Conservation (phyloP, 2,329 filamentous ascomycete species). For the Podosphaera xanthii region DNA sequence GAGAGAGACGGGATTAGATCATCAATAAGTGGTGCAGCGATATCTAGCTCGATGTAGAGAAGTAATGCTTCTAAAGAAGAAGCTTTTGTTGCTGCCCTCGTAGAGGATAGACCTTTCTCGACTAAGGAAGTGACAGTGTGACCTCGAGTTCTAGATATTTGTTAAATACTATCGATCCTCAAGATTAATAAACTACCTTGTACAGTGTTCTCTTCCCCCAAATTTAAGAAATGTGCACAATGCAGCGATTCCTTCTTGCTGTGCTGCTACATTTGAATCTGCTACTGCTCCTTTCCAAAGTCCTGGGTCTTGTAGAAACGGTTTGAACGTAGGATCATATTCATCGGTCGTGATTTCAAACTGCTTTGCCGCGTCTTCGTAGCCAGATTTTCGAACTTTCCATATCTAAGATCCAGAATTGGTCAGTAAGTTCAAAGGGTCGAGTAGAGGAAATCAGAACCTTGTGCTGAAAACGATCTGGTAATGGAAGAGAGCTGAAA, state of each 20-base stretch:
- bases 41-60: conserved; percentile 76
- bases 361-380: conserved; percentile 74
- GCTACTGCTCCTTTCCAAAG: conserved; percentile 83
- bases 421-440: not conserved
- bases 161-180: conserved; percentile 2
- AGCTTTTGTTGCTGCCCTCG: conserved; percentile 69
- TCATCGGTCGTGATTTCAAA: conserved; percentile 75
- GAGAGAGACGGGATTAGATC: conserved; percentile 64
- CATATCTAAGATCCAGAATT: conserved; percentile 35
- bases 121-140: conserved; percentile 57
- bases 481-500: conserved; percentile 53
- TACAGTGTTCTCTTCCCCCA: conserved; percentile 56
- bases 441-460: conserved; percentile 17
- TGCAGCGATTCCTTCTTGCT: conserved; percentile 74
- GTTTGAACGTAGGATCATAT: conserved; percentile 61
- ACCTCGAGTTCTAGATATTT: conserved; percentile 37
- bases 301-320: conserved; percentile 63
- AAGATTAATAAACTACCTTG: conserved; percentile 28
- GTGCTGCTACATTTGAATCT: conserved; percentile 91
- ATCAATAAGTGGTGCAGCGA: conserved; percentile 65
- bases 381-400: conserved; percentile 91
- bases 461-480: conserved; percentile 70
- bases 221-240: conserved; percentile 86
- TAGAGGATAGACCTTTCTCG: conserved; percentile 78
- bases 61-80: conserved; percentile 70